phyloP scores from a whole-genome alignment of 805 yeast species.

The Lipomyces yamanashiensis region DNA sequence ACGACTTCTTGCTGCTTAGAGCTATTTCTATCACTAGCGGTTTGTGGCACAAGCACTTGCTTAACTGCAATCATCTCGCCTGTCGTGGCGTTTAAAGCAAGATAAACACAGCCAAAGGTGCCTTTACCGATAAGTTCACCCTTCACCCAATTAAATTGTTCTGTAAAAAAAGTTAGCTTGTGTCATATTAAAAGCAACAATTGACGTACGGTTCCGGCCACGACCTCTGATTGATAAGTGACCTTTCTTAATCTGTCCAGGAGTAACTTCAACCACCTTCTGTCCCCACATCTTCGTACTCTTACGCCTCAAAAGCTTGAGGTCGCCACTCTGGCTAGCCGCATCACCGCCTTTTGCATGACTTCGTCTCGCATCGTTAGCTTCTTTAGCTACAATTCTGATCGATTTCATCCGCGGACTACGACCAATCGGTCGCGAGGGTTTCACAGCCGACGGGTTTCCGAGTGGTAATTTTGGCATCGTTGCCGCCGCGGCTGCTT shows the following conservation, averaged over 20 bases:
- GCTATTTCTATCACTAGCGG: constrained; percentile 43
- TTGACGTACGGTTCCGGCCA: constrained; percentile 60
- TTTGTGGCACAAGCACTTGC: constrained; percentile 75
- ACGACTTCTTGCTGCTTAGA: constrained; percentile 59
- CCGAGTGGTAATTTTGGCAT: constrained; percentile 4
- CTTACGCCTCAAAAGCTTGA: constrained; percentile 60
- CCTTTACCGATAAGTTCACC: constrained; percentile 98
- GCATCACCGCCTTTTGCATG: constrained; percentile 35
- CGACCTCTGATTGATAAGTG: constrained; percentile 45
- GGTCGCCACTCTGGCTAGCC: constrained; percentile 4
- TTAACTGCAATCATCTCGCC: constrained; percentile 99
- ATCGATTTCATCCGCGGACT: constrained; percentile 81
- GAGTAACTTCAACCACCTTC: constrained; percentile 85
- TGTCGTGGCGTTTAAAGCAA: constrained; percentile 91
- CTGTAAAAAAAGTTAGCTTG: constrained; percentile 49
- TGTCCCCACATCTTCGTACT: constrained; percentile 99
- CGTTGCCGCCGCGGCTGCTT: constrained; percentile 6
- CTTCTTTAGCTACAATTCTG: constrained; percentile 91
- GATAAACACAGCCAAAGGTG: constrained; percentile 90
- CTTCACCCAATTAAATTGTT: constrained; percentile 95
- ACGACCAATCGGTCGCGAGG: constrained; percentile 42
- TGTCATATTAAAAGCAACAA: constrained; percentile 43
- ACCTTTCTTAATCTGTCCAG: constrained; percentile 47
- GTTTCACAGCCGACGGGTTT: not conserved
- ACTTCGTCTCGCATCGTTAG: constrained; percentile 63